These are phyloP conservation scores for Trichophaea hybrida DNA, from an alignment of 2,329 filamentous ascomycete species.

Conservation along the genomic window DNA sequence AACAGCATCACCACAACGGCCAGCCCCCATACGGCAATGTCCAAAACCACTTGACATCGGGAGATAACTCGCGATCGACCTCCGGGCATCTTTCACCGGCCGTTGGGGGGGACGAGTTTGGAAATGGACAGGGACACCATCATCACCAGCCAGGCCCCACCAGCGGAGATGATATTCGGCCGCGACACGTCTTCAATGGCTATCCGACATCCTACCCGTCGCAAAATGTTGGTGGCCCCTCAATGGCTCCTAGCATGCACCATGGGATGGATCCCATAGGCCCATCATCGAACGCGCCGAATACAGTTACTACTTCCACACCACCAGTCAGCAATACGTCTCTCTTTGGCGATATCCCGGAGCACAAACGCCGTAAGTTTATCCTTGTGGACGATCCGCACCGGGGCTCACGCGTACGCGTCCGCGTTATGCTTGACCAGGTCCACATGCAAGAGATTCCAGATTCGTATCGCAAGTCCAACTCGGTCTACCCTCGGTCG, in stretches of 20 bases:
- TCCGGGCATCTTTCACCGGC: constrained; percentile 27
- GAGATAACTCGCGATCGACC: constrained; percentile 26
- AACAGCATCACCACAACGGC: constrained; percentile 24
- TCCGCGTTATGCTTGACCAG: constrained; percentile 81
- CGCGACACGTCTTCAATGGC: constrained; percentile 57
- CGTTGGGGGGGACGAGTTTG: constrained; percentile 24
- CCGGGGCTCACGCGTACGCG: constrained; percentile 64
- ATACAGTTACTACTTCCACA: constrained; percentile 26
- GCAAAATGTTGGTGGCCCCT: constrained; percentile 41
- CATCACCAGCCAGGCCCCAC: constrained; percentile 51
- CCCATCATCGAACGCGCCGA: constrained; percentile 27
- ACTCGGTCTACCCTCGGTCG: constrained; percentile 77
- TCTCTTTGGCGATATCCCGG: constrained; percentile 76
- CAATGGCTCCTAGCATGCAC: constrained; percentile 45
- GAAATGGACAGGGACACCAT: constrained; percentile 44
- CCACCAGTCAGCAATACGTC: constrained; percentile 48
- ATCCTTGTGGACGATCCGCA: constrained; percentile 86
- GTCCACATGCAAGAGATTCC: constrained; percentile 94
- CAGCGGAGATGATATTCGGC: constrained; percentile 53
- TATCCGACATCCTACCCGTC: constrained; percentile 51
- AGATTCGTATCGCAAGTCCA: constrained; percentile 80
- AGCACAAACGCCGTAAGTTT: constrained; percentile 87
- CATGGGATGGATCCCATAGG: constrained; percentile 28
- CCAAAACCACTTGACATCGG: constrained; percentile 25
- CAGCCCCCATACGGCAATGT: constrained; percentile 25